Evolutionary conservation across 495 filamentous ascomycete genomes (phyloP), one percentile per base, ranked within the genome.

Genomic region (Penicillium salamii): DNA sequence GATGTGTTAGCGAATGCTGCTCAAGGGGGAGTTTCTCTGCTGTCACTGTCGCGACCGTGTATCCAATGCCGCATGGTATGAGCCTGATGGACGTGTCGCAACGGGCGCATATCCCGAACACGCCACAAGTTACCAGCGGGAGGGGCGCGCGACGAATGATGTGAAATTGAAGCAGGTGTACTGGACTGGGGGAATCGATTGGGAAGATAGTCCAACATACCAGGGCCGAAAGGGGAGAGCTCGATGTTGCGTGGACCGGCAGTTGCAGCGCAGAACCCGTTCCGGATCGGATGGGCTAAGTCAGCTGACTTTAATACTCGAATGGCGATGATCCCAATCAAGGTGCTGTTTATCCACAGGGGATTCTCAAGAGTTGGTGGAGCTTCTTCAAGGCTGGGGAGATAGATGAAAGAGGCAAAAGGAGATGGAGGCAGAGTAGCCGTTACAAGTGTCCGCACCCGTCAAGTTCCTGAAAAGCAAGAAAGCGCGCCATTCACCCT

Each of bases 11-110:
- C 11, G 42, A n/a, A 11, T 26, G 14, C 31, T 49, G 23, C 34
- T 19, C 14, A 34, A 38, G 32, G 24, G n/a, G 8, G 19, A 29
- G 2, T 11, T 39, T 43, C 3, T 20, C 18, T 42, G 12, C 17
- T 17, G 41, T 49, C n/a, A 41, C 48, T 7, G 48, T 43, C 46
- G 56, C 59, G 50, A 59, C 45, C 36, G 42, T 49, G 58, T 45
- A 43, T 29, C 42, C 21, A 44, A 23, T 19, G 28, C 33, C 23
- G 37, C 28, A 18, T 28, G 13, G n/a, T 32, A 11, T 42, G 48
- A 41, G 43, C 15, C 33, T 39, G 46, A 50, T 47, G 41, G 37
- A 47, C 49, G 53, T 54, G 54, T 58, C 63, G 63, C 55, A 56
- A 61, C 53, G 48, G 52, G 43, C 53, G 55, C 53, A 57, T 58